These are phyloP conservation scores for Candida nanaspora DNA, from an alignment of 805 yeast species.

Conservation along the genomic window DNA sequence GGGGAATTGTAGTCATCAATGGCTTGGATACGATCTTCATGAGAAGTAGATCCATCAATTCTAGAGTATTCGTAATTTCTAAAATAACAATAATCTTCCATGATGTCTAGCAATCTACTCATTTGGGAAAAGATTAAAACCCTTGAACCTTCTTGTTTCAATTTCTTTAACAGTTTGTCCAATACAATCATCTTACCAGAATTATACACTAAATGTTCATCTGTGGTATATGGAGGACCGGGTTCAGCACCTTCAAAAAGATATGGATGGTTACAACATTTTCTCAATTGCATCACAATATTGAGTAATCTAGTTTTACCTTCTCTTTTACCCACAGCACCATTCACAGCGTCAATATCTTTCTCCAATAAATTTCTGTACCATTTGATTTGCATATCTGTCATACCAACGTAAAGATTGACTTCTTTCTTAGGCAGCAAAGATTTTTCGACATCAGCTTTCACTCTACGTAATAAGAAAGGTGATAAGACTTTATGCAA, in stretches of 20 bases:
- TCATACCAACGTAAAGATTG: constrained; percentile 88
- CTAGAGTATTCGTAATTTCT: constrained; percentile 83
- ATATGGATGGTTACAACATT: constrained; percentile 96
- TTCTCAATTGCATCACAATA: constrained; percentile 93
- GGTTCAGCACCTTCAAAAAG: constrained; percentile 99
- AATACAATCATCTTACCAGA: constrained; percentile 87
- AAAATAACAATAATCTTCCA: constrained; percentile 86
- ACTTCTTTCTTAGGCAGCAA: constrained; percentile 85
- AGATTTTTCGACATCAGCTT: constrained; percentile 88
- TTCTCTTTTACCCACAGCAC: constrained; percentile 90
- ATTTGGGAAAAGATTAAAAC: constrained; percentile 90
- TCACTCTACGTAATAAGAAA: constrained; percentile 80
- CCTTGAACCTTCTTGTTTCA: constrained; percentile 73
- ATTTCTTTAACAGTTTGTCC: constrained; percentile 71
- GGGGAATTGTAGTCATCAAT: constrained; percentile 89
- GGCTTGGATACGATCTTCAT: constrained; percentile 86
- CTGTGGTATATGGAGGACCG: constrained; percentile 95
- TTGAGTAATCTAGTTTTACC: constrained; percentile 85
- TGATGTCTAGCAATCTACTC: constrained; percentile 82
- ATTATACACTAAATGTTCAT: constrained; percentile 86
- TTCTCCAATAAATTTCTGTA: constrained; percentile 82
- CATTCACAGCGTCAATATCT: constrained; percentile 94
- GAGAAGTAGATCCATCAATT: constrained; percentile 90
- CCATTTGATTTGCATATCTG: constrained; percentile 93
- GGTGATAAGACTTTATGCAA: constrained; percentile 85